Base-by-base conservation (phyloP, 208 protist species). In the Acanthamoeba royreba region DNA sequence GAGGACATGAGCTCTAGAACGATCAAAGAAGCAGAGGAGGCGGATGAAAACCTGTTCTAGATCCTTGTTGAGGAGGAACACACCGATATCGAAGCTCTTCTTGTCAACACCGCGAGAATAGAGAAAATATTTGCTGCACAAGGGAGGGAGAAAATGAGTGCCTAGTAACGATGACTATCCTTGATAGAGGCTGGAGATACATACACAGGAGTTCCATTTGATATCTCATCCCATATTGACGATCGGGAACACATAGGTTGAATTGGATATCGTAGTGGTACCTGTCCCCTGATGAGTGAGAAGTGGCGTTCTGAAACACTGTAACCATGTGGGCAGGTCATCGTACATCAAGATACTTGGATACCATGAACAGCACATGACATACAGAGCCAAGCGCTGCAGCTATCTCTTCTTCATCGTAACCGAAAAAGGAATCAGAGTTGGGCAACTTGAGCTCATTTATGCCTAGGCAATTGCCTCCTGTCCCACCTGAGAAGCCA, bases 21-120 rank as follows among this genome's bases (percentile, higher is more conserved):
- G n/a, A n/a, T n/a, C n/a, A n/a, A n/a, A n/a, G n/a, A n/a, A n/a
- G n/a, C n/a, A n/a, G n/a, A n/a, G n/a, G n/a, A n/a, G n/a, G n/a
- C 0, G 7, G 8, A n/a, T 47, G 35, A n/a, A 31, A 79, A 93
- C 66, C 45, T 93, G 91, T 69, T 93, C 91, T 1, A 93, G 22
- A 38, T 93, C 43, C 40, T 90, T 93, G 74, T 93, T 93, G n/a
- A 93, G 91, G 9, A 93, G 79, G 52, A 93, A 93, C 8, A 93
- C 91, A 46, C 91, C 91, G 19, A 91, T 74, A 33, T 61, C 72
- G 40, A 93, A 93, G 61, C 74, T 61, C 61, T 83, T 83, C 40
- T 58, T 52, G 31, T 72, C 91, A 9, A 90, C 91, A 15, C 91
- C 91, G 5, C 47, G 91, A 43, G 91, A 86, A 85, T 93, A 93